Percentiles rank a stretch among this genome's conserved stretches.
phyloP scores from a whole-genome alignment of 495 filamentous ascomycete species.

The Sabuloglossum arenarium region DNA sequence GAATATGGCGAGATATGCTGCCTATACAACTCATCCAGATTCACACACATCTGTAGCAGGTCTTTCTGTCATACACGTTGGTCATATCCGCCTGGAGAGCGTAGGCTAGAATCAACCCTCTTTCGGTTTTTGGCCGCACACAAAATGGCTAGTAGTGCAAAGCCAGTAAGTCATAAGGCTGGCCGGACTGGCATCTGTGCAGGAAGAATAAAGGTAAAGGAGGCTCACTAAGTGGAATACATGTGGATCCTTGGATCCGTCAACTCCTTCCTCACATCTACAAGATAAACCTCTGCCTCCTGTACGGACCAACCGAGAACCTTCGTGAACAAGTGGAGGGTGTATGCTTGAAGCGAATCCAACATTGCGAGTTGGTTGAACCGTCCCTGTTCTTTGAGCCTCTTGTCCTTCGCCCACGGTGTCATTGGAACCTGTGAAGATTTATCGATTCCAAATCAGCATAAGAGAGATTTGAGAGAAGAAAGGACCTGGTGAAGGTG shows the following conservation, averaged over 20 bases:
- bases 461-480: no score
- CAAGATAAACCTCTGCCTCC: constrained; percentile 16
- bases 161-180: neutral
- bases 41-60: no score
- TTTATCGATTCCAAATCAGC: no score
- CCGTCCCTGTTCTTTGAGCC: constrained; percentile 4
- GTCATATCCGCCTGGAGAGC: no score
- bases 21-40: no score
- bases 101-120: neutral
- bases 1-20: no score
- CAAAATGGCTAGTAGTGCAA: neutral
- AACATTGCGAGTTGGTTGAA: constrained; percentile 21
- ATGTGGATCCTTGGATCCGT: neutral
- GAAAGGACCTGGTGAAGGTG: neutral
- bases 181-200: neutral
- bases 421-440: constrained; percentile 1
- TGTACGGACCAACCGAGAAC: constrained; percentile 14
- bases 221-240: constrained; percentile 1
- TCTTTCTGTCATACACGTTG: no score
- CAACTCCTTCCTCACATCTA: constrained; percentile 30
- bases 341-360: constrained; percentile 9
- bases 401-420: constrained; percentile 5
- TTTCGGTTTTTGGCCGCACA: neutral
- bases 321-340: constrained; percentile 7
- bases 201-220: neutral